Evolutionary conservation across 169 alveolate genomes (phyloP), one percentile per base, ranked within the genome.

Genomic region (Plasmodium sp.): DNA sequence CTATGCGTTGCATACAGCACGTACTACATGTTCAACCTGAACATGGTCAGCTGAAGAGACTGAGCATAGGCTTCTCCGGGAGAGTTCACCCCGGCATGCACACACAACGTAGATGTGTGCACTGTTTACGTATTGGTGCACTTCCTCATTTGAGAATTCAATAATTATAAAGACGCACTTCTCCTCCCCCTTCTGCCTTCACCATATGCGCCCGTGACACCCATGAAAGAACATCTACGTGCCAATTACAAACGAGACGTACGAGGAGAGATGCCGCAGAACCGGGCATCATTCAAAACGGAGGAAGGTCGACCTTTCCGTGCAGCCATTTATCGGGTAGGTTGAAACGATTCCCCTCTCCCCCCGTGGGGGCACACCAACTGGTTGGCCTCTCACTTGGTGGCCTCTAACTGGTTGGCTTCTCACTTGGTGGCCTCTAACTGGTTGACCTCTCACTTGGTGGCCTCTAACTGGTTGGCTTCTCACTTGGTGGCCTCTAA

Each of bases 321-420:
- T 85, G 67, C 93, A 85, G 31, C 93, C 93, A 62, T 85, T 85
- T 85, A 85, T 85, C 56, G 93, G 93, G 93, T 85, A 51, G 34
- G 54, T 83, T 80, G 27, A 16, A 84, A 84, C 2, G 3, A 1
- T 48, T 18, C 58, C 58, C 58, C 58, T 48, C 1, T 10, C 58
- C 18, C 18, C 58, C 58, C 14, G 1, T 4, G n/a, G 58, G 58
- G 18, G 58, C 14, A 48, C 58, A 48, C 18, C 18, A 48, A 48
- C 58, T 48, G 27, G 27, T 22, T 22, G 27, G 27, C 27, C 27
- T 22, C 27, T 22, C 27, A 22, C 27, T 22, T 22, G 27, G 27
- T 22, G 27, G 27, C 27, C 27, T 22, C 27, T 22, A 22, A 22
- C 27, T 22, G 27, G 27, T 22, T 22, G 27, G 27, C 27, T 22